Base-by-base conservation (phyloP, 768 basidiomycete species). In the Infundibulicybe gibba region DNA sequence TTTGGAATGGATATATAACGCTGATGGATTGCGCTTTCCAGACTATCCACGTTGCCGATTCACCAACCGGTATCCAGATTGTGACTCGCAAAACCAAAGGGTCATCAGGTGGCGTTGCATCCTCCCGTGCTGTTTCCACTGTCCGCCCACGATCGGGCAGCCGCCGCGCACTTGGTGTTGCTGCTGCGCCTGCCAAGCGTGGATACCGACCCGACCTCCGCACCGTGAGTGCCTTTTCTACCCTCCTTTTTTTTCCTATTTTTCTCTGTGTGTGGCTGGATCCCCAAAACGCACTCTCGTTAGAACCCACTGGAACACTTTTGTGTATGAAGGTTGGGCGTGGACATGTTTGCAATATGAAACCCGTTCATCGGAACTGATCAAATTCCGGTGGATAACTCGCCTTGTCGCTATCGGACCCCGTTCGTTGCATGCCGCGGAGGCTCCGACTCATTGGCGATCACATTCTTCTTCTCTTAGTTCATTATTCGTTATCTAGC, bases 301-400 rank as follows among this genome's bases (percentile, higher is more conserved):
- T 92, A 92, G 89, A 92, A 89, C 89, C 89, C 85, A 75, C 87
- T 80, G 85, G 85, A 88, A 65, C 56, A 66, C 66, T 76, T 70
- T 59, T 74, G 75, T 69, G 68, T 64, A 84, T 84, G 87, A 90
- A 85, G 76, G 87, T 70, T 77, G 87, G 87, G 89, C 80, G 89
- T 92, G 87, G 89, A 92, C 84, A 88, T 70, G 87, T 87, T 79
- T 92, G 89, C 89, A 83, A 92, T 67, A 92, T 67, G 56, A 74
- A 74, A 65, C 64, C 64, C 63, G 58, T 65, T 64, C 64, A 59
- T 50, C 59, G 62, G 72, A 75, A 75, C 61, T 74, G 79, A 81
- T 83, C 84, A 83, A 81, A 75, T 74, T 72, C 64, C 67, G 57
- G 58, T 62, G 71, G 72, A 69, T 63, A 77, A 50, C 71, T 72